Conservation (phyloP, 176 grass and related monocot genomes). For the Carex cristatella region DNA sequence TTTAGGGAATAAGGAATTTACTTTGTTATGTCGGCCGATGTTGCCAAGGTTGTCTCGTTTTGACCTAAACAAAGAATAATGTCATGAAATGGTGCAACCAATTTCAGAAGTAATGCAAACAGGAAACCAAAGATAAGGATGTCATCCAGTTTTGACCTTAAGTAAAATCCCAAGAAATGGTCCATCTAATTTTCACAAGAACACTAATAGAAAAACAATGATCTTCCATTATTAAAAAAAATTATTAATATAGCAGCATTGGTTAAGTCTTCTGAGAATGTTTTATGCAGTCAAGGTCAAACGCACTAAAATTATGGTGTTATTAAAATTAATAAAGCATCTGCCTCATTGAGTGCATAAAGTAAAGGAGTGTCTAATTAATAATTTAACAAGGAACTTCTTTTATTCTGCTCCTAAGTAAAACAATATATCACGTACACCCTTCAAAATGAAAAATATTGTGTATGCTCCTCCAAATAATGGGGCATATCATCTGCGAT, state of each 20-base stretch:
- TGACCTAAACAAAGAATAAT: constrained; percentile 38
- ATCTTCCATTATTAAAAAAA: background rate
- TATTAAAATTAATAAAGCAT: background rate
- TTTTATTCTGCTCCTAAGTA: background rate
- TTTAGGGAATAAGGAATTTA: constrained; percentile 30
- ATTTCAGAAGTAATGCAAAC: constrained; percentile 26
- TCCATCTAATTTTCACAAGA: background rate
- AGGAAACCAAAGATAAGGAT: background rate
- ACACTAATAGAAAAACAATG: background rate
- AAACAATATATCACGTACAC: background rate
- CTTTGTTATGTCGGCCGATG: constrained; percentile 89
- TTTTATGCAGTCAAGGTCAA: constrained; percentile 6
- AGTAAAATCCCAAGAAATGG: constrained; percentile 5
- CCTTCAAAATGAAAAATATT: background rate
- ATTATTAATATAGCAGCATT: background rate
- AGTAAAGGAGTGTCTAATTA: background rate
- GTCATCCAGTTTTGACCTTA: constrained; percentile 11
- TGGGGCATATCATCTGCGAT: background rate
- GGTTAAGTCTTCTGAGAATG: constrained; percentile 21
- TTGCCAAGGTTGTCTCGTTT: constrained; percentile 44
- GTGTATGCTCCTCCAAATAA: background rate
- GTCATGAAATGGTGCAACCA: constrained; percentile 23
- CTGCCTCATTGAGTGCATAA: background rate
- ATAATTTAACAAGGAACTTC: background rate
- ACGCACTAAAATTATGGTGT: background rate